Evolutionary conservation across 495 filamentous ascomycete species (phyloP).

Genomic region (Lindgomyces ingoldianus): DNA sequence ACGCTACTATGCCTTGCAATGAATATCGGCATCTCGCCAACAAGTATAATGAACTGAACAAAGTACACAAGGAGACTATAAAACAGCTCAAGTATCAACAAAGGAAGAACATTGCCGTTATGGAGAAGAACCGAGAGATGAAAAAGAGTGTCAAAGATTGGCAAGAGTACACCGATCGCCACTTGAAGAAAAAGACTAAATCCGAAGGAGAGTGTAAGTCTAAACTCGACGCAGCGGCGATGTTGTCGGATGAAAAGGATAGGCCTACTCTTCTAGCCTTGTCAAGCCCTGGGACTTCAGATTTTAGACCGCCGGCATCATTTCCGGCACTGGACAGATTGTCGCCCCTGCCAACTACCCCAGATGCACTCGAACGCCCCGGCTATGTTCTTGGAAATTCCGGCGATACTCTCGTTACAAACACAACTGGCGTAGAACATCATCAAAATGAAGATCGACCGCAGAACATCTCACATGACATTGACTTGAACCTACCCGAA

Average conservation of each 20-base stretch:
- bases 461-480: not conserved
- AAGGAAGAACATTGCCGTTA: slow-evolving; percentile 23
- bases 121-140: slow-evolving; percentile 36
- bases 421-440: not conserved
- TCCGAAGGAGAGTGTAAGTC: slow-evolving; percentile 11
- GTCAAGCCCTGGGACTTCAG: slow-evolving; percentile 6
- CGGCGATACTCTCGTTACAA: not conserved
- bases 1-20: slow-evolving; percentile 14
- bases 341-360: not conserved
- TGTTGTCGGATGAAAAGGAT: not conserved
- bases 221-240: not conserved
- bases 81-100: slow-evolving; percentile 21
- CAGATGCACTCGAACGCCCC: not conserved
- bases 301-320: slow-evolving; percentile 2
- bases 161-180: slow-evolving; percentile 31
- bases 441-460: not conserved
- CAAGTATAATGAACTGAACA: slow-evolving; percentile 35
- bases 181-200: slow-evolving; percentile 1
- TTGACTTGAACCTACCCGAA: not conserved
- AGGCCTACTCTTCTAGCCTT: not conserved
- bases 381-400: not conserved
- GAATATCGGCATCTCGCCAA: slow-evolving; percentile 27
- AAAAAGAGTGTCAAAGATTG: slow-evolving; percentile 34
- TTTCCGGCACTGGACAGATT: slow-evolving; percentile 5
- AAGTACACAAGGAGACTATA: slow-evolving; percentile 18